Conservation (phyloP, 108 stramenopile genomes). For the Chaetoceros muelleri region DNA sequence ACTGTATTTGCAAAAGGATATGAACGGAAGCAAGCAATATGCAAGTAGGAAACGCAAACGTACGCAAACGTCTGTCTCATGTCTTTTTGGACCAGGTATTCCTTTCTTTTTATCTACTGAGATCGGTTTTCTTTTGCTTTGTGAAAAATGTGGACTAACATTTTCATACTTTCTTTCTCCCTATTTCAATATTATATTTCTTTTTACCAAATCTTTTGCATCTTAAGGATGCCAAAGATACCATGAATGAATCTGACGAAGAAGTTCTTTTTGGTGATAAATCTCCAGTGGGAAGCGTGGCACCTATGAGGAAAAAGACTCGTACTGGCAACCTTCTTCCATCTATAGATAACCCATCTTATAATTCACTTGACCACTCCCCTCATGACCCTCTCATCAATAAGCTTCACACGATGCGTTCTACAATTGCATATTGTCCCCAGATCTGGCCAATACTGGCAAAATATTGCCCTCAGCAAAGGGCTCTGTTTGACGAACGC, state of each 20-base stretch:
- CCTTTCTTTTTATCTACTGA: no score
- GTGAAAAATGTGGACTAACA: not conserved
- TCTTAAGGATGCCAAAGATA: not conserved
- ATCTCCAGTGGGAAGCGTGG: constrained; percentile 1
- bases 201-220: not conserved
- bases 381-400: constrained; percentile 57
- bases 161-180: not conserved
- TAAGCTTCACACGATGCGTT: constrained; percentile 55
- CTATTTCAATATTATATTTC: not conserved
- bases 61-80: no score
- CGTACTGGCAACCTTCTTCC: constrained; percentile 40
- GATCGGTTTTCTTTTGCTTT: not conserved
- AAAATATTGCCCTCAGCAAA: constrained; percentile 32
- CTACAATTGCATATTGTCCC: constrained; percentile 46
- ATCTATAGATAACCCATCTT: constrained; percentile 13
- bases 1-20: no score
- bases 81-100: no score
- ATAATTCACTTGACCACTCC: constrained; percentile 51
- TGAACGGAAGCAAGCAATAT: no score
- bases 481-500: constrained; percentile 73
- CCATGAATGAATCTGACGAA: constrained; percentile 39
- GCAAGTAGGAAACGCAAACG: no score
- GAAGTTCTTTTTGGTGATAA: constrained; percentile 52
- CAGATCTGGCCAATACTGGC: constrained; percentile 59
- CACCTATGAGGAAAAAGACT: constrained; percentile 21